Evolutionary conservation across 768 basidiomycete species (phyloP), one percentile per base, ranked within the genome.

Genomic region (Boletus pseudo-olivaceus): DNA sequence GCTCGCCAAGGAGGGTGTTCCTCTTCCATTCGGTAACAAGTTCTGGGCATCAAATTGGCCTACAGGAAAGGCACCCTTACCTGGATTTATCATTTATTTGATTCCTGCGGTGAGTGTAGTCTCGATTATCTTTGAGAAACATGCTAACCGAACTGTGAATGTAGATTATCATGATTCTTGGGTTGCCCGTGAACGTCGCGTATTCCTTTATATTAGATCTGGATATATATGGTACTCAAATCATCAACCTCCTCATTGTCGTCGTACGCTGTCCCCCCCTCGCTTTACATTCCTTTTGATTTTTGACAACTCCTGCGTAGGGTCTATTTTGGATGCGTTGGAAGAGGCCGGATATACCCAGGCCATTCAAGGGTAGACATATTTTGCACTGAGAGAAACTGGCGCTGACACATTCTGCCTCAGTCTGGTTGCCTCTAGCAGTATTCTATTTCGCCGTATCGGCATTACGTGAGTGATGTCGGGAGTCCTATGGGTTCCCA

Each of bases 21-120:
- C 82, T 11, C 73, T 84, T 0, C 82, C 82, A 0, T 82, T 82
- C 49, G 80, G 80, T 2, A 83, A 79, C 57, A 74, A 65, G 27
- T 80, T 84, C 59, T 82, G 81, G 82, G 82, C 82, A 1, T 81
- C 80, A 1, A 84, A 83, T 60, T 82, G 81, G 82, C 81, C 81
- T 1, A 80, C 78, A 2, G 79, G 81, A 7, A 78, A 78, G 56
- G 78, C 82, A 0, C 82, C 82, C 0, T 62, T 83, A 26, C 80
- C 82, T 0, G 82, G 80, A 0, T 72, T 83, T 3, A 76, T 83
- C 46, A 73, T 84, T 6, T 79, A 83, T 47, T 59, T 83, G 27
- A 81, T 82, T 37, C 76, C 80, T 20, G 80, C 82, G 0, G 79
- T 76, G 44, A 48, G 75, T 23, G 23, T 23, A 4, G 9, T 14